A percentile compares a stretch with the other conserved stretches of the same genome.
Evolutionary conservation across 2,329 filamentous ascomycete species (phyloP).

Genomic region (Talaromyces funiculosus): DNA sequence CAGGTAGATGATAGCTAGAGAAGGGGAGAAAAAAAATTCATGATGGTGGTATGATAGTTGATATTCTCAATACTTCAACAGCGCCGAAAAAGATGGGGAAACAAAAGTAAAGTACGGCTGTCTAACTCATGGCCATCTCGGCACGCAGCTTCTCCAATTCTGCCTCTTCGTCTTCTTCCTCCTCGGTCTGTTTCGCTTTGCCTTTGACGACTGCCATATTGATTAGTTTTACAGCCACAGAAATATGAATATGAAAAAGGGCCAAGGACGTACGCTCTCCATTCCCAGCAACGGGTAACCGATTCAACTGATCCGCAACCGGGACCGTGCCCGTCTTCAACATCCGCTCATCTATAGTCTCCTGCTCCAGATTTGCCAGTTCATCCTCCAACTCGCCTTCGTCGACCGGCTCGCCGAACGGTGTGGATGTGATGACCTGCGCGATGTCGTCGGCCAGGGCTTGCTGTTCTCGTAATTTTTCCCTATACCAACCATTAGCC

Average conservation of each 20-base stretch:
- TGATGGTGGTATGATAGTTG: neutral
- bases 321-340: constrained; percentile 81
- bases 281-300: constrained; percentile 68
- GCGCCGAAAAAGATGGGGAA: neutral
- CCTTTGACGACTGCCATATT: constrained; percentile 34
- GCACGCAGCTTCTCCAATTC: constrained; percentile 89
- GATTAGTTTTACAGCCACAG: neutral
- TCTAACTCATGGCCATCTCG: constrained; percentile 84
- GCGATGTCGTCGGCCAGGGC: constrained; percentile 89
- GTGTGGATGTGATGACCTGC: constrained; percentile 70
- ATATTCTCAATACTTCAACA: neutral
- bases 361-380: constrained; percentile 80
- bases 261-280: constrained; percentile 62
- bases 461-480: constrained; percentile 85
- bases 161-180: constrained; percentile 93
- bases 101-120: neutral
- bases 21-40: neutral
- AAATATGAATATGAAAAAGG: neutral
- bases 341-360: constrained; percentile 90
- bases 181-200: constrained; percentile 50
- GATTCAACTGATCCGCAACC: constrained; percentile 68
- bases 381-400: constrained; percentile 82
- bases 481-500: constrained; percentile 54
- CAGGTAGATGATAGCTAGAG: neutral
- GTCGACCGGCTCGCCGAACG: constrained; percentile 65